A percentile compares a stretch with the other conserved stretches of the same genome.
Conservation (phyloP, 768 basidiomycete genomes). For the Gyrodon lividus region DNA sequence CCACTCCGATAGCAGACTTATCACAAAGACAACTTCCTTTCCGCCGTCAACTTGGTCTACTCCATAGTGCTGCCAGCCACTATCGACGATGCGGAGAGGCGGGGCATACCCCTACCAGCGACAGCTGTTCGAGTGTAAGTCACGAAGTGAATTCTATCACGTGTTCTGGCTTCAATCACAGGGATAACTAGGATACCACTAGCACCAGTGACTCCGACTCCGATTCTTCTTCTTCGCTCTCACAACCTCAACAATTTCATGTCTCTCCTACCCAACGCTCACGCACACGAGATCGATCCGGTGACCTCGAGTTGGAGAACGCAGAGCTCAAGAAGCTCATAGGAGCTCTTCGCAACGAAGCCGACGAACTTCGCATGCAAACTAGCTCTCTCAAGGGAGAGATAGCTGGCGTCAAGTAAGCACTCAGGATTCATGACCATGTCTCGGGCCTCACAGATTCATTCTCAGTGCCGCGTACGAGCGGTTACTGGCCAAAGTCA, state of each 20-base stretch:
- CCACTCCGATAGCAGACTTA: not conserved
- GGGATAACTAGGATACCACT: not conserved
- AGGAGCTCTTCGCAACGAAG: not conserved
- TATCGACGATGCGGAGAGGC: not conserved
- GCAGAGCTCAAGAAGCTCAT: not conserved
- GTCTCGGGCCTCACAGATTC: not conserved
- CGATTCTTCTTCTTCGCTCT: not conserved
- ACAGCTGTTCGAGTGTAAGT: not conserved
- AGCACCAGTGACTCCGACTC: not conserved
- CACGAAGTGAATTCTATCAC: not conserved
- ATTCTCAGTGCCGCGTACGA: not conserved
- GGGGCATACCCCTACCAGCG: not conserved
- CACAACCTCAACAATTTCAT: not conserved
- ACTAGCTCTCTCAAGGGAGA: constrained; percentile 2
- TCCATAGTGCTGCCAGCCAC: not conserved
- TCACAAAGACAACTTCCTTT: not conserved
- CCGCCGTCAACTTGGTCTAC: not conserved
- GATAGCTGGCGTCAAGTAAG: not conserved
- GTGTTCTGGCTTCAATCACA: not conserved
- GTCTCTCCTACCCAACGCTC: not conserved
- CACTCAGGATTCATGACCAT: not conserved
- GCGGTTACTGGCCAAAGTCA: not conserved
- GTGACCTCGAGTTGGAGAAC: not conserved
- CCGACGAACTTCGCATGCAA: constrained; percentile 1
- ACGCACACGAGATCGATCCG: not conserved